Evolutionary conservation across 352 stramenopile species (phyloP), one percentile per base, ranked within the genome.

Genomic region (Phytophthora kernoviae): DNA sequence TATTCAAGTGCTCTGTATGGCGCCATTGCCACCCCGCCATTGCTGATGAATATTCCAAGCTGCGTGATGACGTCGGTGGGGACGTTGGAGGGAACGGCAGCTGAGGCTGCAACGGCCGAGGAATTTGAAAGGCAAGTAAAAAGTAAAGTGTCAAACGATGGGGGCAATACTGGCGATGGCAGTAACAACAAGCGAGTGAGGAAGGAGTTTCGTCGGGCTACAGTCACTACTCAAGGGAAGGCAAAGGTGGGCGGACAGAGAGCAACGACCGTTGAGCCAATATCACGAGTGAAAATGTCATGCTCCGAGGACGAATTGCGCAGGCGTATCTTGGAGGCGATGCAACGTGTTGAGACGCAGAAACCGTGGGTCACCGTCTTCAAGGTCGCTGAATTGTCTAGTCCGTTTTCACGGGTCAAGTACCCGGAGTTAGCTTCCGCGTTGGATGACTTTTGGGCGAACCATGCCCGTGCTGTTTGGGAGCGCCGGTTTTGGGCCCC

Each of bases 401-500:
- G 61, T 51, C 71, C 68, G 20, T 65, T 77, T 42, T 60, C 56
- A n/a, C 21, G 37, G 17, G 22, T 42, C 1, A 37, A 52, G 39
- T 22, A 63, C n/a, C 34, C 52, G 22, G 22, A 39, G 27, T 15
- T 77, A 27, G 40, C 40, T 9, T 17, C 37, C 12, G n/a, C 26
- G 6, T 37, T 79, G 42, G 22, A 60, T 18, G n/a, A 41, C 2
- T 77, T 79, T 24, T 57, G 71, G 52, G 30, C 37, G 1, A 26
- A 22, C 0, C 50, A 79, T 27, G 62, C 54, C 5, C 70, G 42
- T 33, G 71, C 71, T 17, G 46, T 75, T 10, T 79, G 71, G 71
- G 67, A 77, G 42, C 67, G 67, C 15, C 42, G 44, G 10, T 77
- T 79, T 39, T 79, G 70, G 70, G 2, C 58, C 10, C 67, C 70